Percentiles rank a stretch among this genome's conserved stretches.
These are phyloP conservation scores for Blepharisma stoltei DNA, from an alignment of 73 alveolate genomes.

Conservation along the genomic window DNA sequence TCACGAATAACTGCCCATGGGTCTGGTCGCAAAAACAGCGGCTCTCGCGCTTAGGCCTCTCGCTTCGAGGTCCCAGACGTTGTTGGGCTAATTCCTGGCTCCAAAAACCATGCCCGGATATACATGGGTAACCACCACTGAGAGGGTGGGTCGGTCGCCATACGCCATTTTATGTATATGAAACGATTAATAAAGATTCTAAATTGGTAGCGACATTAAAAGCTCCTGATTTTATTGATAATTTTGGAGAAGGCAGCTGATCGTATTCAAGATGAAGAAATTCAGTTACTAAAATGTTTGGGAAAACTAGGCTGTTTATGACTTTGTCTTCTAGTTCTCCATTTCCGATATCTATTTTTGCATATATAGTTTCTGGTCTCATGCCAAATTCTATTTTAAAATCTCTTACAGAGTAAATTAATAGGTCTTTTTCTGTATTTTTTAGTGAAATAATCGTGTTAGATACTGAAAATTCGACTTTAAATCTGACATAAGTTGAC, in stretches of 20 bases:
- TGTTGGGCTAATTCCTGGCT: no score
- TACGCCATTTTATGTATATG: no score
- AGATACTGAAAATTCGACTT: neutral
- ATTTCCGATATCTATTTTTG: neutral
- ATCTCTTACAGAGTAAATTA: neutral
- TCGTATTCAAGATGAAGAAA: neutral
- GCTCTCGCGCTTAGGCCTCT: no score
- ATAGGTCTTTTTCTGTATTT: neutral
- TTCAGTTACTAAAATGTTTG: neutral
- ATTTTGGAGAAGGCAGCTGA: neutral
- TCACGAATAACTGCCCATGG: no score
- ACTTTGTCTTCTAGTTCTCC: neutral
- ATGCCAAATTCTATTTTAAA: neutral
- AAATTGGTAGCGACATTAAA: neutral
- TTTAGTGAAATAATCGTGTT: neutral
- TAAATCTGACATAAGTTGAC: neutral
- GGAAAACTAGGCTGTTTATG: neutral
- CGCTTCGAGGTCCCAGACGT: no score
- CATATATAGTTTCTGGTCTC: neutral
- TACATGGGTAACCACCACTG: no score
- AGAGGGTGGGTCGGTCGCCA: no score
- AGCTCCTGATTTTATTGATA: neutral
- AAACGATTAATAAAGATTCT: neutral
- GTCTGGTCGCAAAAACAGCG: no score
- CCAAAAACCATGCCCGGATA: no score